Percentiles rank a stretch among this genome's conserved stretches.
Evolutionary conservation across 257 asterid species (phyloP).

Genomic region (Cynanchum wilfordii): DNA sequence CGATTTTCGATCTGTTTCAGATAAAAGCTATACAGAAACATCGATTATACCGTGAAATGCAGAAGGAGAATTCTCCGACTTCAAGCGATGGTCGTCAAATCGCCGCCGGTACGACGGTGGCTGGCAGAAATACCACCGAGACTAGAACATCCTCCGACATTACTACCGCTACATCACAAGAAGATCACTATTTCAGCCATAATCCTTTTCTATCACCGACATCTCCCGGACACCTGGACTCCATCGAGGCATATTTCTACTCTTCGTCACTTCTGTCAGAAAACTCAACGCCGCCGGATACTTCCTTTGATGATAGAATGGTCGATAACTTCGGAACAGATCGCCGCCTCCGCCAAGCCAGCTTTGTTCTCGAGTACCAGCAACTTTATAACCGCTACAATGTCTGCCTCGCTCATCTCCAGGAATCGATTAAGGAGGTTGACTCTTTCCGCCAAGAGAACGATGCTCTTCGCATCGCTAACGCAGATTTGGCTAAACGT

Average conservation of each 20-base stretch:
- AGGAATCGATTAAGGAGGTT: slow-evolving; percentile 8
- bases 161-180: neutral
- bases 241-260: slow-evolving; percentile 30
- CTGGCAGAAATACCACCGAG: neutral
- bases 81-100: slow-evolving; percentile 14
- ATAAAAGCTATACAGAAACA: neutral
- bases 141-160: neutral
- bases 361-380: slow-evolving; percentile 14
- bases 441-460: slow-evolving; percentile 15
- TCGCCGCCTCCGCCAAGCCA: slow-evolving; percentile 34
- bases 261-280: slow-evolving; percentile 44
- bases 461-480: slow-evolving; percentile 25
- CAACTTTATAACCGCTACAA: slow-evolving; percentile 21
- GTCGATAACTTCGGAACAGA: slow-evolving; percentile 51
- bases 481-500: slow-evolving; percentile 65
- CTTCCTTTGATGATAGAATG: slow-evolving; percentile 44
- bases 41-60: slow-evolving; percentile 26
- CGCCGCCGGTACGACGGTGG: slow-evolving; percentile 12
- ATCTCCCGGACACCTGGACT: slow-evolving; percentile 36
- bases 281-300: slow-evolving; percentile 41
- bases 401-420: slow-evolving; percentile 16
- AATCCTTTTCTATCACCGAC: slow-evolving; percentile 49
- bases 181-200: slow-evolving; percentile 12
- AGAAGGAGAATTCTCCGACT: slow-evolving; percentile 30
- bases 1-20: neutral